Base-by-base conservation (phyloP, 768 basidiomycete species). In the Auriculariales sp. region DNA sequence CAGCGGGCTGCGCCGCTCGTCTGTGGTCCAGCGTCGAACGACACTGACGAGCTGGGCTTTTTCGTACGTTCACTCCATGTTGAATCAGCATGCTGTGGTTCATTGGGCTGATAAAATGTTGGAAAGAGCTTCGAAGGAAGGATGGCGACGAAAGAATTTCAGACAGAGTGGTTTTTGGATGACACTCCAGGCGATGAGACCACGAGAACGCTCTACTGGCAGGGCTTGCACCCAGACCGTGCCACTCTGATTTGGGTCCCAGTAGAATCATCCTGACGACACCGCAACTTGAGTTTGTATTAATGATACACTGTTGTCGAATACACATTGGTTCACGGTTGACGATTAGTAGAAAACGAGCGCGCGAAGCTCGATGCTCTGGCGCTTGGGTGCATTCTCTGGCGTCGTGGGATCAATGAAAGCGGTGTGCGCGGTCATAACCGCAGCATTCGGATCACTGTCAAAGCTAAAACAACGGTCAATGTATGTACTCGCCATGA, bases 391-490 rank as follows among this genome's bases (percentile, higher is more conserved):
- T 0, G 74, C 65, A 39, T 65, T 74, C 31, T 64, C 57, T 1
- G 77, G 78, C 3, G 74, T 77, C 1, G 64, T 63, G 2, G 73
- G 71, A 52, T 81, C 78, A 28, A 65, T 52, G 60, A 81, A 82
- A 2, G 68, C 77, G n/a, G 75, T 77, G 56, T 83, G 81, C 3
- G 80, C 78, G 0, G 79, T 77, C 48, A 80, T 70, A 12, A 66
- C 56, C 0, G 78, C 75, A 14, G 75, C 71, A 51, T 66, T 63
- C 30, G 57, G 56, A 54, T 66, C 62, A 27, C 71, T 71, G 57
- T 72, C 70, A 50, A 63, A 72, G 57, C 39, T 44, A 19, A 9
- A n/a, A n/a, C n/a, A n/a, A n/a, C n/a, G n/a, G n/a, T n/a, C n/a
- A n/a, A n/a, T n/a, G n/a, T n/a, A n/a, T n/a, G n/a, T n/a, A 44